Percentiles rank a stretch among this genome's conserved stretches.
phyloP scores from a whole-genome alignment of 2,329 filamentous ascomycete genomes.

The Pestalotiopsis sp. region DNA sequence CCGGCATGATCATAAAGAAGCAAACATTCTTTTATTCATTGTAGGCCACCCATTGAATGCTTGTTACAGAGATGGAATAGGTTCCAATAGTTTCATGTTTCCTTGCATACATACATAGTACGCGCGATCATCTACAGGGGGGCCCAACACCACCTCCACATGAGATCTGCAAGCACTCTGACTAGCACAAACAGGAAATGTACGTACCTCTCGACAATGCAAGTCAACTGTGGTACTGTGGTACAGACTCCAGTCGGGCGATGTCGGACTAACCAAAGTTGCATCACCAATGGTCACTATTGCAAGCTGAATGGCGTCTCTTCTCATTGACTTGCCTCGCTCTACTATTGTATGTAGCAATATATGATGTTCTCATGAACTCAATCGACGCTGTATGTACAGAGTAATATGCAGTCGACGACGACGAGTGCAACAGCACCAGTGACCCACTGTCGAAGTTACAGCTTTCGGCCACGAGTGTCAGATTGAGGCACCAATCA shows the following conservation, averaged over 20 bases:
- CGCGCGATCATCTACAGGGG: not conserved
- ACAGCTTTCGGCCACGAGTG: too few relatives aligned
- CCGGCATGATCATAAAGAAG: not conserved
- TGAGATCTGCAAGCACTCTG: not conserved
- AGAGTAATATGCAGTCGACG: too few relatives aligned
- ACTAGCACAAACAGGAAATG: not conserved
- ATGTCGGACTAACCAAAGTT: slow-evolving; percentile 7
- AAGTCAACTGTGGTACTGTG: not conserved
- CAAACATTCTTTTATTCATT: not conserved
- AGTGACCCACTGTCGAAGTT: too few relatives aligned
- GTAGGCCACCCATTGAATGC: not conserved
- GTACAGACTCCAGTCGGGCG: slow-evolving; percentile 12
- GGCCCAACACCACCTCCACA: not conserved
- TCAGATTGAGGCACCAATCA: too few relatives aligned
- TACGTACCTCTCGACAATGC: not conserved
- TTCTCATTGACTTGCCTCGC: too few relatives aligned
- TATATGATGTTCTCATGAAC: too few relatives aligned
- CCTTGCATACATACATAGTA: not conserved
- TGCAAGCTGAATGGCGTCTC: not conserved
- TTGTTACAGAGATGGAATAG: not conserved
- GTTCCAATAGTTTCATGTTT: not conserved
- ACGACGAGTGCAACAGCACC: too few relatives aligned
- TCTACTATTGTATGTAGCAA: too few relatives aligned
- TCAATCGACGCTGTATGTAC: too few relatives aligned
- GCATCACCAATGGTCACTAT: not conserved